These are phyloP conservation scores for Neofusicoccum sp. DNA, from an alignment of 2,329 filamentous ascomycete species.

Conservation along the genomic window DNA sequence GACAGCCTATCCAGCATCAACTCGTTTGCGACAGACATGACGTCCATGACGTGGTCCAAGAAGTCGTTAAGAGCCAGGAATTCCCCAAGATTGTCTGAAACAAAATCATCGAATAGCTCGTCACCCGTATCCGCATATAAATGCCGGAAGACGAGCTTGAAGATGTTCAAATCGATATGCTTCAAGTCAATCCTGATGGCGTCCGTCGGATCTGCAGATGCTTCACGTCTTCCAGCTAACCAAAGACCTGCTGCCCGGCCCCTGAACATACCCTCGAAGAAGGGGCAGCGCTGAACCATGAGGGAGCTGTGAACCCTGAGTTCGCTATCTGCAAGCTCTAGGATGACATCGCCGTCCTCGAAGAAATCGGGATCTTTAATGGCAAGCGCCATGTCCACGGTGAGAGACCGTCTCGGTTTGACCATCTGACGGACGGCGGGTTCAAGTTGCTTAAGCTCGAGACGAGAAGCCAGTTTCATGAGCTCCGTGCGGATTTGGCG, in stretches of 20 bases:
- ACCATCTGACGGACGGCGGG: conserved; percentile 75
- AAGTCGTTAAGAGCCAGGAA: conserved; percentile 70
- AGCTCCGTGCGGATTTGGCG: conserved; percentile 80
- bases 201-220: conserved; percentile 46
- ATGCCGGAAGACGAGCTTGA: conserved; percentile 76
- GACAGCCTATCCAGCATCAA: conserved; percentile 91
- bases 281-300: conserved; percentile 82
- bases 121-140: conserved; percentile 82
- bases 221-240: conserved; percentile 70
- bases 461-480: conserved; percentile 77
- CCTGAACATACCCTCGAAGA: conserved; percentile 87
- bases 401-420: conserved; percentile 63
- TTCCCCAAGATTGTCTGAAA: conserved; percentile 58
- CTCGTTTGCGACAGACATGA: conserved; percentile 88
- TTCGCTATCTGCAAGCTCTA: conserved; percentile 75
- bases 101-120: conserved; percentile 79
- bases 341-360: conserved; percentile 74
- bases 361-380: conserved; percentile 72
- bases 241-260: conserved; percentile 86
- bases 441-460: conserved; percentile 74
- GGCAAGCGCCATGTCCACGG: conserved; percentile 71
- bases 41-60: conserved; percentile 85
- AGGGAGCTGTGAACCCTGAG: conserved; percentile 76
- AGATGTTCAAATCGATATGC: conserved; percentile 74
- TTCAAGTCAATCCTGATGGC: conserved; percentile 75